A percentile compares a stretch with the other conserved stretches of the same genome.
phyloP scores from a whole-genome alignment of 768 basidiomycete genomes.

The Nidularia pulvinata region DNA sequence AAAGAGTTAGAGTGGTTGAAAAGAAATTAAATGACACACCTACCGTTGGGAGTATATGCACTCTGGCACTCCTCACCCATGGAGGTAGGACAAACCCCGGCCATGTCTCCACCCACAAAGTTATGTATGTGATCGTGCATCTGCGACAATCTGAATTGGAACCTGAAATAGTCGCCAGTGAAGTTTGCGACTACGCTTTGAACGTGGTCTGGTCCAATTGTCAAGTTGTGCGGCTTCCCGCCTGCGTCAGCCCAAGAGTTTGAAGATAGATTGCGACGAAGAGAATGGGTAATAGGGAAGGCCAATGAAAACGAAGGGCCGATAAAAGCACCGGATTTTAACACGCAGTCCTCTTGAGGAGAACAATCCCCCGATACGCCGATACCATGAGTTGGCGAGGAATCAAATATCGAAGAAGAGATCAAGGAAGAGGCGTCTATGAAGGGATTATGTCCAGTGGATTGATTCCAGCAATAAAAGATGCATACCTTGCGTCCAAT shows the following conservation, averaged over 20 bases:
- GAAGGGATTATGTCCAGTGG: not conserved
- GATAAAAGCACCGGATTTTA: not conserved
- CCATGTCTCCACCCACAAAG: slow-evolving; percentile 10
- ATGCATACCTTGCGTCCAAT: slow-evolving; percentile 7
- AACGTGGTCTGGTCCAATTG: slow-evolving; percentile 1
- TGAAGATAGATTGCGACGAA: slow-evolving; percentile 8
- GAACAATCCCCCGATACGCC: not conserved
- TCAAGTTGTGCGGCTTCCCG: slow-evolving; percentile 1
- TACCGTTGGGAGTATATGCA: not conserved
- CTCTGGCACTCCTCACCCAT: not conserved
- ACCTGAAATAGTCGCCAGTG: slow-evolving; percentile 7
- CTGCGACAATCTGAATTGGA: slow-evolving; percentile 6
- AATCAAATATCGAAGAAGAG: not conserved
- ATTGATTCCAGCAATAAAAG: not conserved
- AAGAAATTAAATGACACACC: not conserved
- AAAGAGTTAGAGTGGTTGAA: not conserved
- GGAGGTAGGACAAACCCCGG: slow-evolving; percentile 6
- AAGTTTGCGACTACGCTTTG: not conserved
- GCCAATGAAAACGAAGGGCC: not conserved
- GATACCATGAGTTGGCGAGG: not conserved
- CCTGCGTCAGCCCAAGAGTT: slow-evolving; percentile 1
- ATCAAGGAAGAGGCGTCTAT: not conserved
- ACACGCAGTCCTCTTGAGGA: not conserved
- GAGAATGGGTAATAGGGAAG: slow-evolving; percentile 8
- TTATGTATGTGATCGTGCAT: slow-evolving; percentile 10